Percentiles rank a stretch among this genome's conserved stretches.
Conservation (phyloP, 2,329 filamentous ascomycete species). For the Sporothrix pseudoabietina region DNA sequence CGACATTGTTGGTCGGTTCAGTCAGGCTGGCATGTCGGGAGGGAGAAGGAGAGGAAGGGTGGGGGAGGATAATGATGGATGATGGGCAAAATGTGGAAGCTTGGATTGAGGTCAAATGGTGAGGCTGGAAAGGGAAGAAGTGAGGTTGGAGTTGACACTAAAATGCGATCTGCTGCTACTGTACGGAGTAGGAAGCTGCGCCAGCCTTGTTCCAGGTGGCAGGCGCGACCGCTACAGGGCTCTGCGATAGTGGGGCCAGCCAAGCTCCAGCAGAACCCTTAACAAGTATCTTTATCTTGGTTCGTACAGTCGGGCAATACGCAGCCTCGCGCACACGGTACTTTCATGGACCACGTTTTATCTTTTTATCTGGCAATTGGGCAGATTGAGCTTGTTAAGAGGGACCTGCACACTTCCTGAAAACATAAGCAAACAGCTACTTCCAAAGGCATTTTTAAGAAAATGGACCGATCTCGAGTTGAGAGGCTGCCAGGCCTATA, state of each 20-base stretch:
- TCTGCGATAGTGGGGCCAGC: background rate
- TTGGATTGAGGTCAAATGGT: background rate
- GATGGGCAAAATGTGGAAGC: background rate
- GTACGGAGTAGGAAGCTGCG: background rate
- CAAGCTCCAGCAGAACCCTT: background rate
- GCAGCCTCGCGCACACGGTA: background rate
- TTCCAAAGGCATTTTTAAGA: too few species aligned
- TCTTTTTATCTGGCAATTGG: background rate
- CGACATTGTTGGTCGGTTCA: constrained; percentile 30
- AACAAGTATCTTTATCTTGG: too few species aligned
- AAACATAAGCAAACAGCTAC: background rate
- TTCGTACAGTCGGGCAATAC: background rate
- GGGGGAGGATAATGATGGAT: background rate
- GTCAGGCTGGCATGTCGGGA: background rate
- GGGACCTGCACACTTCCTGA: background rate
- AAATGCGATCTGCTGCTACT: background rate
- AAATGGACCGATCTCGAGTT: background rate
- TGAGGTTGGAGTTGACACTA: constrained; percentile 8
- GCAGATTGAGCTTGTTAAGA: background rate
- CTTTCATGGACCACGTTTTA: background rate
- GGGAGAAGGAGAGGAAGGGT: background rate
- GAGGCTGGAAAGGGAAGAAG: constrained; percentile 5
- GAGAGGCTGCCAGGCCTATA: background rate
- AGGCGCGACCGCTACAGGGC: constrained; percentile 3
- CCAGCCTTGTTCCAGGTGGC: constrained; percentile 16